Base-by-base conservation (phyloP, 2,329 filamentous ascomycete genomes). In the Anthostomella pinea region DNA sequence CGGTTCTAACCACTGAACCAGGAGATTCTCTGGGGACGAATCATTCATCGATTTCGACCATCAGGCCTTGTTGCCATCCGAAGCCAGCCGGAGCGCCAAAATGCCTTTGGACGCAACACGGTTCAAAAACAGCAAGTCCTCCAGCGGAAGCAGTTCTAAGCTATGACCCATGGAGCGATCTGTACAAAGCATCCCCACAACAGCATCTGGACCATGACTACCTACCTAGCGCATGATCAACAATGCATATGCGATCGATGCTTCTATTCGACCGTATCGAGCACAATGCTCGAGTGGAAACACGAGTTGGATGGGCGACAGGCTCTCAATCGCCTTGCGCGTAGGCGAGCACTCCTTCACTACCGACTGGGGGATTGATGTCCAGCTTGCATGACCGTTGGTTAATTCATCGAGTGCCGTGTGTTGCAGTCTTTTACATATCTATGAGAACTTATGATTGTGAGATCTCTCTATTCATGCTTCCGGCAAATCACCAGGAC, bases 1-100 rank as follows among this genome's bases (percentile, higher is more conserved):
- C 23, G 23, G 20, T 22, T 3, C 48, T 55, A 33, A 53, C 32
- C 13, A 33, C 27, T 15, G 19, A 6, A 3, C 8, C 30, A 67
- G 64, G 64, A 57, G 47, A 29, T 67, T 67, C 36, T 63, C 62
- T 8, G 64, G 64, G 4, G 64, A 67, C 41, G 64, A 67, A 45
- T 63, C 63, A 17, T 67, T 67, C 43, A 46, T 52, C 24, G 53
- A 56, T 40, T 23, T 46, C 24, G 41, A 46, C 26, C 20, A 40
- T 39, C 30, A 46, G 40, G 44, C 47, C 41, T 44, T 57, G 43
- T 41, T 39, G 45, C 29, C 41, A 34, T 42, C 48, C 20, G 33
- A 41, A 39, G 39, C 37, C 41, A 57, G 26, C 24, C 37, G 31
- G 30, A 23, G 60, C 44, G 53, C 59, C 38, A 59, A 58, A 16